A percentile compares a stretch with the other conserved stretches of the same genome.
phyloP scores from a whole-genome alignment of 768 basidiomycete genomes.

The Suillus lakei region DNA sequence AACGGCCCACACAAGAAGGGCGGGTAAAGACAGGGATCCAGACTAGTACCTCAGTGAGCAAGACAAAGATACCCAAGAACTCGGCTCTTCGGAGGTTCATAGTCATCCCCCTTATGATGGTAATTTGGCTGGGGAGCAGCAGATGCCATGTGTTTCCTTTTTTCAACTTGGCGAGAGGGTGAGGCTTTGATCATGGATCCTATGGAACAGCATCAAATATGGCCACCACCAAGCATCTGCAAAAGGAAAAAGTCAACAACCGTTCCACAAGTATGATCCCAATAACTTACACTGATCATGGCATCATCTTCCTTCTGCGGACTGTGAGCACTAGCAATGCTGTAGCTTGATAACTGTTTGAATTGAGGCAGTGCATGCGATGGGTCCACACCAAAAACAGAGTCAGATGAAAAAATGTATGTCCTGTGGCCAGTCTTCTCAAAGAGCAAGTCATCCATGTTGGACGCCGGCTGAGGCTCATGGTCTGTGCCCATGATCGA shows the following conservation, averaged over 20 bases:
- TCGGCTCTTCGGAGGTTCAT: constrained; percentile 48
- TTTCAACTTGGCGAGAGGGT: constrained; percentile 68
- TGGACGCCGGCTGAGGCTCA: constrained; percentile 33
- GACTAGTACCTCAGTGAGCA: constrained; percentile 33
- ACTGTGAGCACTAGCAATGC: constrained; percentile 51
- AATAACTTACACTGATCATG: constrained; percentile 69
- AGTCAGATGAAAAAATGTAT: constrained; percentile 56
- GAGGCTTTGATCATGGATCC: constrained; percentile 71
- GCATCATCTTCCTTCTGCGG: constrained; percentile 75
- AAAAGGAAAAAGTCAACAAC: constrained; percentile 6
- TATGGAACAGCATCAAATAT: constrained; percentile 69
- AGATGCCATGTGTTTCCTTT: constrained; percentile 52
- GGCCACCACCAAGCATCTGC: constrained; percentile 83
- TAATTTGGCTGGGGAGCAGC: constrained; percentile 36
- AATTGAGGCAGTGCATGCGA: constrained; percentile 52
- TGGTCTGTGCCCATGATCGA: constrained; percentile 66
- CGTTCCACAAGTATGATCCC: constrained; percentile 3
- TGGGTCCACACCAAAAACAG: constrained; percentile 53
- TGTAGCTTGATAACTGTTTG: constrained; percentile 69
- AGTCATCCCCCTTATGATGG: constrained; percentile 35
- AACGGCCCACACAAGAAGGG: constrained; percentile 52
- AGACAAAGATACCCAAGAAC: constrained; percentile 36
- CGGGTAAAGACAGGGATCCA: constrained; percentile 60
- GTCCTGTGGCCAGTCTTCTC: constrained; percentile 62
- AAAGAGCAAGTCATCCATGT: constrained; percentile 57